Evolutionary conservation across 352 stramenopile genomes (phyloP).

Genomic region (Globisporangium takayamanum): DNA sequence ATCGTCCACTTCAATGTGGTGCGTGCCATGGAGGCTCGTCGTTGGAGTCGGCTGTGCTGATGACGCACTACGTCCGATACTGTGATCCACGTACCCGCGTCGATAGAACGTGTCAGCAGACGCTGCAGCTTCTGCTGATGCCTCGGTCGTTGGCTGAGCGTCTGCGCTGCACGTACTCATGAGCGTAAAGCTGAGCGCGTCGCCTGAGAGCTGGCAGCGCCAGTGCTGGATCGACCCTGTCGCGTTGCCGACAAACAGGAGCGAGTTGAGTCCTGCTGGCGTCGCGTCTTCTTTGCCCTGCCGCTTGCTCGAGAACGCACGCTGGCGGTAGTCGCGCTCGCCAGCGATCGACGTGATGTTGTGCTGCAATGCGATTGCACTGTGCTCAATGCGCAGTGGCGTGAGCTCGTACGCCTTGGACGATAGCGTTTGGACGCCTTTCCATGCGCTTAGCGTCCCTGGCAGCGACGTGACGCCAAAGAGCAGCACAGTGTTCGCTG

Average conservation of each 20-base stretch:
- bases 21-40: constrained; percentile 20
- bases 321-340: constrained; percentile 75
- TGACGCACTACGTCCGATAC: neutral
- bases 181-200: constrained; percentile 60
- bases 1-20: constrained; percentile 81
- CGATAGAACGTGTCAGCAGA: constrained; percentile 22
- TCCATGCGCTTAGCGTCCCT: constrained; percentile 55
- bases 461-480: constrained; percentile 51
- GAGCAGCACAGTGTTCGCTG: constrained; percentile 58
- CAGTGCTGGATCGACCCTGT: constrained; percentile 62
- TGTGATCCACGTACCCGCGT: constrained; percentile 19
- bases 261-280: constrained; percentile 46
- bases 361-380: constrained; percentile 32
- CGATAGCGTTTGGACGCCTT: constrained; percentile 32
- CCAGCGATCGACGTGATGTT: constrained; percentile 73
- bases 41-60: neutral
- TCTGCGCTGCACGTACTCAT: constrained; percentile 40
- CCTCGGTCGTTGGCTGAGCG: neutral
- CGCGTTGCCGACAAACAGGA: constrained; percentile 70
- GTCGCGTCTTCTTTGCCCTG: constrained; percentile 11
- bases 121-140: neutral
- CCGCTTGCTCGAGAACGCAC: constrained; percentile 59
- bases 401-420: constrained; percentile 40
- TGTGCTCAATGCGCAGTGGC: constrained; percentile 44
- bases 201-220: constrained; percentile 49